phyloP scores from a whole-genome alignment of 495 filamentous ascomycete genomes.

The Annulohypoxylon stygium region DNA sequence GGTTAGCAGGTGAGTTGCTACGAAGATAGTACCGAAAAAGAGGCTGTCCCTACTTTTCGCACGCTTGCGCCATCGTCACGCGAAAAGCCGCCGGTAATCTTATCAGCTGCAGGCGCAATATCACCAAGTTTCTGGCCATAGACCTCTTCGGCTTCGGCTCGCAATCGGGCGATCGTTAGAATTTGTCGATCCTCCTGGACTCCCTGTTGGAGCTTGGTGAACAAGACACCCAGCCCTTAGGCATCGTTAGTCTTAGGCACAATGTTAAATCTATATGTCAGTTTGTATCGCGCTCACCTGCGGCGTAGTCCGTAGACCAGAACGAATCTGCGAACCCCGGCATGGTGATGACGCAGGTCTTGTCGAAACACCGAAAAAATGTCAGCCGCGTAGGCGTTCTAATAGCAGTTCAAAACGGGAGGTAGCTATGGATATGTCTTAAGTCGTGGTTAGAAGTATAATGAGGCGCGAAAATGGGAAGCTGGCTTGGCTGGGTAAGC shows the following conservation, averaged over 20 bases:
- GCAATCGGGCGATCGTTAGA: conserved; percentile 89
- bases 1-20: conserved; percentile 34
- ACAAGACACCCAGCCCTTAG: conserved; percentile 90
- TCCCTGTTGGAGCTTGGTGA: conserved; percentile 96
- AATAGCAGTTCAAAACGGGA: conserved; percentile 16
- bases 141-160: conserved; percentile 93
- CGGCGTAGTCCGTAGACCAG: conserved; percentile 94
- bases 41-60: conserved; percentile 76
- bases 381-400: conserved; percentile 11
- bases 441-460: background rate
- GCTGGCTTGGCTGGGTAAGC: conserved; percentile 21
- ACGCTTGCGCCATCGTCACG: conserved; percentile 97
- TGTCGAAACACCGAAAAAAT: conserved; percentile 17
- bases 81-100: conserved; percentile 83
- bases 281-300: conserved; percentile 66
- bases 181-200: conserved; percentile 95
- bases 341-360: conserved; percentile 65
- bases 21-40: conserved; percentile 10
- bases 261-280: conserved; percentile 12
- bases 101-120: conserved; percentile 86
- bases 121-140: conserved; percentile 86
- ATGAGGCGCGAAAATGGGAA: conserved; percentile 24
- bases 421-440: conserved; percentile 10
- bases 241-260: conserved; percentile 25
- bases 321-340: conserved; percentile 93